Evolutionary conservation across 2,329 filamentous ascomycete genomes (phyloP).

Genomic region (Nemania serpens): DNA sequence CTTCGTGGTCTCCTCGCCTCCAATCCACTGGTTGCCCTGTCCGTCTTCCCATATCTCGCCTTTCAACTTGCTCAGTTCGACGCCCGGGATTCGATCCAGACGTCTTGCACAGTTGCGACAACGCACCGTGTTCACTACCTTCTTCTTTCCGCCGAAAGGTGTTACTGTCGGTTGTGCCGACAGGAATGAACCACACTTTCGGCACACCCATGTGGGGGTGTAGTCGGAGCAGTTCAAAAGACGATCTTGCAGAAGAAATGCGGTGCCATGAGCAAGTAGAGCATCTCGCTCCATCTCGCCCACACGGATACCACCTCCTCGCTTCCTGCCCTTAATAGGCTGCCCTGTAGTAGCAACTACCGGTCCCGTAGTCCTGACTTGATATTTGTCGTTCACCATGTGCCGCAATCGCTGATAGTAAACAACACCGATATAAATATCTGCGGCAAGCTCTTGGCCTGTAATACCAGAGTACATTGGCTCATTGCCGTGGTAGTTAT

Average conservation of each 20-base stretch:
- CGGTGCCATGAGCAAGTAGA: slow-evolving; percentile 90
- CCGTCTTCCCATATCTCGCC: slow-evolving; percentile 93
- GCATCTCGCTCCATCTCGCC: slow-evolving; percentile 99
- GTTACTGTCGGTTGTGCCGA: slow-evolving; percentile 81
- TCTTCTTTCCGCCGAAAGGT: slow-evolving; percentile 66
- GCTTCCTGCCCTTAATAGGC: slow-evolving; percentile 94
- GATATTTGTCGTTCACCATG: slow-evolving; percentile 99
- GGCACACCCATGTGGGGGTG: slow-evolving; percentile 85
- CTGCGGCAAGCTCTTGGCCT: slow-evolving; percentile 87
- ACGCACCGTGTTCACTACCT: slow-evolving; percentile 70
- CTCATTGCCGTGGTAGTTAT: slow-evolving; percentile 98
- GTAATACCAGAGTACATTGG: slow-evolving; percentile 98
- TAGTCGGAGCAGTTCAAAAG: slow-evolving; percentile 98
- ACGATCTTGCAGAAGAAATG: slow-evolving; percentile 92
- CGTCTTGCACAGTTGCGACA: slow-evolving; percentile 77
- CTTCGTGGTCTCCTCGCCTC: slow-evolving; percentile 87
- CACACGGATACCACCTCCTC: slow-evolving; percentile 97
- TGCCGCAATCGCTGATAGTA: slow-evolving; percentile 98
- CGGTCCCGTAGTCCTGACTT: slow-evolving; percentile 93
- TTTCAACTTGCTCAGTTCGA: slow-evolving; percentile 60
- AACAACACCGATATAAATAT: slow-evolving; percentile 96
- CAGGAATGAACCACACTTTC: slow-evolving; percentile 86
- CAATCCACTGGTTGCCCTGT: slow-evolving; percentile 79
- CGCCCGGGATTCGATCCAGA: slow-evolving; percentile 61
- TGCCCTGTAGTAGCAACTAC: slow-evolving; percentile 90